A percentile compares a stretch with the other conserved stretches of the same genome.
These are phyloP conservation scores for Agaricus blazei DNA, from an alignment of 768 basidiomycete genomes.

Conservation along the genomic window DNA sequence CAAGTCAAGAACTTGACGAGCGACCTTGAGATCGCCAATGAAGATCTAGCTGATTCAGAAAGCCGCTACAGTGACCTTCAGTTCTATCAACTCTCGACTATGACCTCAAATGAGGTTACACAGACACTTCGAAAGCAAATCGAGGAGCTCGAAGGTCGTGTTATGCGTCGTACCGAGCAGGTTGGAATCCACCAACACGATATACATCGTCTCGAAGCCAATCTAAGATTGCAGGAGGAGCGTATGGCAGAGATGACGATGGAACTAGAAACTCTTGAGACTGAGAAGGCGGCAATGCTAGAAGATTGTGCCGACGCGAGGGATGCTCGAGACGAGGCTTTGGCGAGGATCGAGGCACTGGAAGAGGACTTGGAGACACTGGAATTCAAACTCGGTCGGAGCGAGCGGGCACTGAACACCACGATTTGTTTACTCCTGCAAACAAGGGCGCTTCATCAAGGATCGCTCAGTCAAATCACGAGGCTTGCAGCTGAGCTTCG, in stretches of 20 bases:
- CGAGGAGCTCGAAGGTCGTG: conserved; percentile 60
- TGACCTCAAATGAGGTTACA: conserved; percentile 53
- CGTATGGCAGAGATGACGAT: conserved; percentile 61
- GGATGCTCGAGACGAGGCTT: conserved; percentile 64
- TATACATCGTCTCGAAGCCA: conserved; percentile 70
- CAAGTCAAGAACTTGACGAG: conserved; percentile 58
- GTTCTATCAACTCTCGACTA: conserved; percentile 58
- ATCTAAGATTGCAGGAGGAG: conserved; percentile 70
- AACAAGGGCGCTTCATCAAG: conserved; percentile 18
- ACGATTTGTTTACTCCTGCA: conserved; percentile 35
- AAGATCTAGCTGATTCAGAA: conserved; percentile 53
- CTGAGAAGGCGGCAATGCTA: conserved; percentile 76
- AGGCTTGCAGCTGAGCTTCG: neutral
- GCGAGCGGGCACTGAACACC: conserved; percentile 29
- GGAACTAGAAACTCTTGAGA: conserved; percentile 61
- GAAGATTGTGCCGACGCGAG: conserved; percentile 80
- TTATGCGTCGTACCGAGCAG: conserved; percentile 64
- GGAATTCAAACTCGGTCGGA: conserved; percentile 22
- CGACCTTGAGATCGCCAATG: conserved; percentile 49
- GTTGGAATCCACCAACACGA: conserved; percentile 79
- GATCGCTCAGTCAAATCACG: neutral
- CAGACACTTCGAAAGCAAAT: conserved; percentile 58
- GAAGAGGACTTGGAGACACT: conserved; percentile 55
- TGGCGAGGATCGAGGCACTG: conserved; percentile 48
- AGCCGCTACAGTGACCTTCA: conserved; percentile 57